phyloP scores from a whole-genome alignment of 371 early-diverging fungal species.

The Saksenaea oblongispora region DNA sequence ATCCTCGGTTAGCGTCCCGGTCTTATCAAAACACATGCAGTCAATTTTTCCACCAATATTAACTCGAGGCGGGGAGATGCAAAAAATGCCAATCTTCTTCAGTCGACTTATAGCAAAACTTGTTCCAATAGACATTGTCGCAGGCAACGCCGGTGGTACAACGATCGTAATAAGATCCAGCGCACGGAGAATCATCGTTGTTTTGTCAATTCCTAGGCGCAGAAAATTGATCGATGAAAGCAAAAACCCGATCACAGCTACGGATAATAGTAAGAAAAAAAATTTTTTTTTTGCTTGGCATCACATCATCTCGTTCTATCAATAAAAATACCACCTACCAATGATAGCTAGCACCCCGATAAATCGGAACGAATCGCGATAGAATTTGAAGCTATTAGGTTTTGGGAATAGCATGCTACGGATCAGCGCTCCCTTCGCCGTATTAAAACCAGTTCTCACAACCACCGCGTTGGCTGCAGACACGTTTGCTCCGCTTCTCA shows the following conservation, averaged over 20 bases:
- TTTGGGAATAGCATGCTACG: slow-evolving; percentile 96
- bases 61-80: slow-evolving; percentile 93
- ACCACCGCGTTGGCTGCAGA: slow-evolving; percentile 78
- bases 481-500: slow-evolving; percentile 50
- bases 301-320: background rate
- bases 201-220: slow-evolving; percentile 67
- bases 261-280: background rate
- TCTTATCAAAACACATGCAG: slow-evolving; percentile 99
- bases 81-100: slow-evolving; percentile 84
- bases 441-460: slow-evolving; percentile 95
- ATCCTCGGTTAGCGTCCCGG: slow-evolving; percentile 99
- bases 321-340: slow-evolving; percentile 30
- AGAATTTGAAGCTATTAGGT: slow-evolving; percentile 93
- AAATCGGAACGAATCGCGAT: slow-evolving; percentile 94
- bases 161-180: slow-evolving; percentile 94
- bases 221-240: slow-evolving; percentile 87
- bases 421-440: slow-evolving; percentile 94
- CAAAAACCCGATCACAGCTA: slow-evolving; percentile 79
- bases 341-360: slow-evolving; percentile 88
- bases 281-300: background rate
- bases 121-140: slow-evolving; percentile 97
- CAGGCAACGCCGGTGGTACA: slow-evolving; percentile 96
- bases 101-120: slow-evolving; percentile 91
- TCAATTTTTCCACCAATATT: slow-evolving; percentile 96
- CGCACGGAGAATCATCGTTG: slow-evolving; percentile 81